These are phyloP conservation scores for Pestalotiopsis fici DNA, from an alignment of 2,329 filamentous ascomycete species.

Conservation along the genomic window DNA sequence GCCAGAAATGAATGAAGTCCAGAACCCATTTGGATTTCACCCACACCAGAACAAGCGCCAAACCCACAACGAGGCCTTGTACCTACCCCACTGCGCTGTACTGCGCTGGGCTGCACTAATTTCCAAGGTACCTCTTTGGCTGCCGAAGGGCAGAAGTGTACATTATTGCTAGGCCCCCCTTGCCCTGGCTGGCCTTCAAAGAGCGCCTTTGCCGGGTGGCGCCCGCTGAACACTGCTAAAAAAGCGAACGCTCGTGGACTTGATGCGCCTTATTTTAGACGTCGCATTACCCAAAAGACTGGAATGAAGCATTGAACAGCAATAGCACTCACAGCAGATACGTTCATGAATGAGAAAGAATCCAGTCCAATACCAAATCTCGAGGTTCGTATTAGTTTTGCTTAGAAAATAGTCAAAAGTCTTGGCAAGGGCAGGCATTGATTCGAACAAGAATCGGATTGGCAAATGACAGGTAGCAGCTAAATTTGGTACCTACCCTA, in stretches of 20 bases:
- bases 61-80: not conserved
- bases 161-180: not conserved
- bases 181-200: not conserved
- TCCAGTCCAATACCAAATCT: not conserved
- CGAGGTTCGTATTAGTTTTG: too few species aligned
- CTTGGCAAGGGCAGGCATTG: not conserved
- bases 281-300: not conserved
- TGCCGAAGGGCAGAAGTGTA: not conserved
- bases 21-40: not conserved
- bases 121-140: not conserved
- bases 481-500: not conserved
- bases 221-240: not conserved
- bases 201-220: not conserved
- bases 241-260: not conserved
- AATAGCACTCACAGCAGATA: not conserved
- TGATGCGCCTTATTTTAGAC: not conserved
- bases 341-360: not conserved
- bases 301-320: not conserved
- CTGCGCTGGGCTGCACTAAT: not conserved
- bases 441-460: not conserved
- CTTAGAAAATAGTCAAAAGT: too few species aligned
- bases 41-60: not conserved
- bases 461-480: not conserved
- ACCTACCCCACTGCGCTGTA: not conserved
- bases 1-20: not conserved